phyloP scores from a whole-genome alignment of 345 rosid species.

The Eucalyptus marginata region DNA sequence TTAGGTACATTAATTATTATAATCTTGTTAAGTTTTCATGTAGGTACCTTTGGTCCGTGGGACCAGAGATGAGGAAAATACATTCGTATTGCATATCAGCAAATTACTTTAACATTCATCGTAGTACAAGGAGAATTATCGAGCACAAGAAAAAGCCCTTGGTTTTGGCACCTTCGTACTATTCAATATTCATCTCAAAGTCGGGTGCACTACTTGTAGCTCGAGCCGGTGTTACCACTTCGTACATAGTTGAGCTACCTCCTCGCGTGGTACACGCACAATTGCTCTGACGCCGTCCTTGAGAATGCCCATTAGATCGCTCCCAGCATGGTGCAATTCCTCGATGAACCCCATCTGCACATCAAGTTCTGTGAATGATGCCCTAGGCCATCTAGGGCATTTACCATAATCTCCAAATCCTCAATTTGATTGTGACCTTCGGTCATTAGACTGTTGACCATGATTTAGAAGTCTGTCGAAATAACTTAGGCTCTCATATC shows the following conservation, averaged over 20 bases:
- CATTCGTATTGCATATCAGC: not conserved
- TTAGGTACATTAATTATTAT: not conserved
- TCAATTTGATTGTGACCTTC: too few species aligned
- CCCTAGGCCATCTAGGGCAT: not conserved
- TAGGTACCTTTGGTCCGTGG: not conserved
- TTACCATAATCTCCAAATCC: too few species aligned
- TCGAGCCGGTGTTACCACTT: not conserved
- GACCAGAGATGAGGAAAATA: not conserved
- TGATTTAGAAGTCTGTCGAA: too few species aligned
- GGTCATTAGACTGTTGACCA: too few species aligned
- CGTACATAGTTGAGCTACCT: not conserved
- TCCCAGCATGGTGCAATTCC: not conserved
- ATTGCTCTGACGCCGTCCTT: not conserved
- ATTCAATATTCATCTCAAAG: not conserved
- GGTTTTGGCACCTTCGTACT: not conserved
- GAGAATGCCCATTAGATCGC: not conserved
- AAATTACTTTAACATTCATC: too few species aligned
- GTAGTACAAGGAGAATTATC: too few species aligned
- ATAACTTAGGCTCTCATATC: too few species aligned
- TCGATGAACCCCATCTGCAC: not conserved
- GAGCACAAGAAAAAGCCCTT: not conserved
- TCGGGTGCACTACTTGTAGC: not conserved
- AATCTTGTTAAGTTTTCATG: not conserved
- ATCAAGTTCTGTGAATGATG: not conserved
- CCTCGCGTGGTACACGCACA: not conserved